phyloP scores from a whole-genome alignment of 1,284 basidiomycete genomes.

The Fomitopsis schrenkii region DNA sequence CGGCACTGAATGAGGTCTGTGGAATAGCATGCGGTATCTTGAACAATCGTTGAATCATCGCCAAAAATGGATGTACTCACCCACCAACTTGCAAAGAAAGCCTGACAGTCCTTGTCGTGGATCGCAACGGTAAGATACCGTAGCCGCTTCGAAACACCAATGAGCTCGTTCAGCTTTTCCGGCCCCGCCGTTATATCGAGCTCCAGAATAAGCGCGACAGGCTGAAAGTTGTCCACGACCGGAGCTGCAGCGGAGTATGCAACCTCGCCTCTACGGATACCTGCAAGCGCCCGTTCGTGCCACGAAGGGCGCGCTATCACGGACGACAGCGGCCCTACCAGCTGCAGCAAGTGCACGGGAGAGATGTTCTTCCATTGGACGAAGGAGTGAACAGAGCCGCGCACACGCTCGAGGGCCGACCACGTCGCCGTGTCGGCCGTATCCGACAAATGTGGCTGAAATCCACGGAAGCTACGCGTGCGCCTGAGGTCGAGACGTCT shows the following conservation, averaged over 20 bases:
- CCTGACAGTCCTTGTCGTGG: background rate
- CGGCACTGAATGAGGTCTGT: background rate
- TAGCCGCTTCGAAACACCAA: background rate
- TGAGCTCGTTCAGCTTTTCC: background rate
- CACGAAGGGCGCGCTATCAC: background rate
- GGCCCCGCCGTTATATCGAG: background rate
- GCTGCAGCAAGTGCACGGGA: background rate
- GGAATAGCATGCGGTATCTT: background rate
- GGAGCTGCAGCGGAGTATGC: background rate
- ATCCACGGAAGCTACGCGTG: background rate
- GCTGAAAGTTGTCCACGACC: background rate
- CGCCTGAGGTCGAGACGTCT: background rate
- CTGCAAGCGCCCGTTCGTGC: background rate
- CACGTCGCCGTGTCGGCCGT: background rate
- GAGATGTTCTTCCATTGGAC: background rate
- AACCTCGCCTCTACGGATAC: background rate
- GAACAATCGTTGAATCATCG: background rate
- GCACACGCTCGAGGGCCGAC: background rate
- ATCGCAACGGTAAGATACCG: background rate
- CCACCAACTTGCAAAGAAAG: background rate
- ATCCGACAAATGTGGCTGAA: background rate
- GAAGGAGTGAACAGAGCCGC: background rate
- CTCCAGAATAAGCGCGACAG: background rate
- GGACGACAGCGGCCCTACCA: background rate
- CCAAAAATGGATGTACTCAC: background rate